These are phyloP conservation scores for Biancaea sappan DNA, from an alignment of 306 rosid species.

Conservation along the genomic window DNA sequence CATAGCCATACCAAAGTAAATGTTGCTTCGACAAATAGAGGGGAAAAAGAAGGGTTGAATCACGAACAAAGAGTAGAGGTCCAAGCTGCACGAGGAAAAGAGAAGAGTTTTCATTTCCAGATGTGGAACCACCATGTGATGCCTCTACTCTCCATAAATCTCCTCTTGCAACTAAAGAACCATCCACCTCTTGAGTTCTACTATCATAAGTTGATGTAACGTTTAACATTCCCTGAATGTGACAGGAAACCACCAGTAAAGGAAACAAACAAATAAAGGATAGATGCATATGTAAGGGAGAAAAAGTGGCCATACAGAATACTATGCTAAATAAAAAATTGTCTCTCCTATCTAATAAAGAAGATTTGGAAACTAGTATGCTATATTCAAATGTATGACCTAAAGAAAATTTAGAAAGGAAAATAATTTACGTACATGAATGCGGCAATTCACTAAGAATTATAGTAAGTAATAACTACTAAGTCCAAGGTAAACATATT, in stretches of 20 bases:
- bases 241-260: conserved; percentile 28
- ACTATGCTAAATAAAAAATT: too few species aligned
- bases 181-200: conserved; percentile 82
- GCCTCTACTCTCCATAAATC: conserved; percentile 98
- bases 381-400: not conserved
- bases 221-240: conserved; percentile 67
- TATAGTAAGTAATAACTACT: not conserved
- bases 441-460: not conserved
- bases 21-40: conserved; percentile 94
- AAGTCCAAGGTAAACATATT: not conserved
- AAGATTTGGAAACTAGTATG: not conserved
- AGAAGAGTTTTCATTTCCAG: conserved; percentile 80
- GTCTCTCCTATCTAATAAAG: not conserved
- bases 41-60: conserved; percentile 92
- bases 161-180: conserved; percentile 90
- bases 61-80: conserved; percentile 88
- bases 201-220: conserved; percentile 83
- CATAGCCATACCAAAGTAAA: conserved; percentile 98
- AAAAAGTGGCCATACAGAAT: not conserved
- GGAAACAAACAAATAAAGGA: conserved; percentile 18
- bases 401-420: not conserved
- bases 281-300: not conserved
- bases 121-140: conserved; percentile 73
- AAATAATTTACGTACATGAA: not conserved
- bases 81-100: conserved; percentile 96